Conservation (phyloP, 2,329 filamentous ascomycete genomes). For the Xylariaceae sp. region DNA sequence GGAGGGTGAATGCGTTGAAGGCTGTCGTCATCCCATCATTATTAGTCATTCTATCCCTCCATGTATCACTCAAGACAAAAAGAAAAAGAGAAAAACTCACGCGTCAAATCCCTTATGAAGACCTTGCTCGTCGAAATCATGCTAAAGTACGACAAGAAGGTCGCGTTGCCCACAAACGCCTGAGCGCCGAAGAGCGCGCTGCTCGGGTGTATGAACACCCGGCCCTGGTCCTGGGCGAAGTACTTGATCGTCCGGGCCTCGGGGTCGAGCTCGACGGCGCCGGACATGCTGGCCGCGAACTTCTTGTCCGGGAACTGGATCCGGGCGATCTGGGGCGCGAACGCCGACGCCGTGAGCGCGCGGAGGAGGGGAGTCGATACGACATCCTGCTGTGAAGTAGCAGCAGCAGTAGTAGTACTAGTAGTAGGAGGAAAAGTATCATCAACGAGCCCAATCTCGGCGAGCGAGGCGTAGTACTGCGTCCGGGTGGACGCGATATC, state of each 20-base stretch:
- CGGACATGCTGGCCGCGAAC: slow-evolving; percentile 79
- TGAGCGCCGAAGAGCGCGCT: slow-evolving; percentile 82
- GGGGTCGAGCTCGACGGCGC: slow-evolving; percentile 87
- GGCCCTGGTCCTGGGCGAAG: slow-evolving; percentile 76
- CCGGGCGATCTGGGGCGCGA: slow-evolving; percentile 80
- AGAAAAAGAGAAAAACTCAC: slow-evolving; percentile 44
- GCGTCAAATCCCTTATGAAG: slow-evolving; percentile 85
- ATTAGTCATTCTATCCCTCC: too few species aligned
- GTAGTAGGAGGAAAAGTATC: slow-evolving; percentile 15
- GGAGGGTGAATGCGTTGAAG: slow-evolving; percentile 81
- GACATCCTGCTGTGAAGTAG: background rate
- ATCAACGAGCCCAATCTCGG: slow-evolving; percentile 70
- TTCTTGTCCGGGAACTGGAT: slow-evolving; percentile 96
- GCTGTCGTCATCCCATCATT: slow-evolving; percentile 47
- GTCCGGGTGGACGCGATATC: slow-evolving; percentile 83
- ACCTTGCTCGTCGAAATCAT: slow-evolving; percentile 91
- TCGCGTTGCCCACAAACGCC: slow-evolving; percentile 65
- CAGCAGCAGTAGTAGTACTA: background rate
- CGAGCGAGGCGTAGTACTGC: slow-evolving; percentile 80
- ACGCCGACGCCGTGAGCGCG: slow-evolving; percentile 66
- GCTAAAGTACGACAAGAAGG: slow-evolving; percentile 83
- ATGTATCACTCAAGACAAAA: background rate
- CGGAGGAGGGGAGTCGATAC: slow-evolving; percentile 51
- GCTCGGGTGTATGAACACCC: slow-evolving; percentile 89
- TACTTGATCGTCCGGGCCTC: slow-evolving; percentile 91